A percentile compares a stretch with the other conserved stretches of the same genome.
Evolutionary conservation across 805 yeast genomes (phyloP).

Genomic region (Metschnikowia reukaufii): DNA sequence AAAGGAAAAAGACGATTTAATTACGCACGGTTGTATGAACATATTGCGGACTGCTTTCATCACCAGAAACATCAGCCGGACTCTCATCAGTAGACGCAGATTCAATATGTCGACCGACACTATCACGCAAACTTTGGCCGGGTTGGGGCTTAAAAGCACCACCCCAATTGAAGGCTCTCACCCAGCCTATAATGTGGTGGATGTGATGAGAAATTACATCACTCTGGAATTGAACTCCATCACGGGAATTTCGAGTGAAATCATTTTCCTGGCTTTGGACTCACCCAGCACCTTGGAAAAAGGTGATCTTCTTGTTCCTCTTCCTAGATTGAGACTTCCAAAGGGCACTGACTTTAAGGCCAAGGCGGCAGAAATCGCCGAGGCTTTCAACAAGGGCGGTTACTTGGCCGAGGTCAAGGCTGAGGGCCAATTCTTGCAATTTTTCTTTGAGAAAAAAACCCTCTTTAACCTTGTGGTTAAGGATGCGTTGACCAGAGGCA

Average conservation of each 20-base stretch:
- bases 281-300: conserved; percentile 82
- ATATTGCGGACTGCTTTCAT: conserved; percentile 8
- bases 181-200: conserved; percentile 80
- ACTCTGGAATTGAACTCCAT: conserved; percentile 71
- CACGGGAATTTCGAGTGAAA: conserved; percentile 64
- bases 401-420: conserved; percentile 71
- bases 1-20: neutral
- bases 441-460: conserved; percentile 69
- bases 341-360: conserved; percentile 81
- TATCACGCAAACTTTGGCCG: conserved; percentile 34
- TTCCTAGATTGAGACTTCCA: conserved; percentile 74
- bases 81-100: conserved; percentile 8
- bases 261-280: conserved; percentile 85
- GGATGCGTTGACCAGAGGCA: conserved; percentile 60
- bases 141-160: conserved; percentile 35
- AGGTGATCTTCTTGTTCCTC: conserved; percentile 90
- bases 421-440: conserved; percentile 89
- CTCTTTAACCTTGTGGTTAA: conserved; percentile 68
- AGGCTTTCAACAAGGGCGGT: conserved; percentile 68
- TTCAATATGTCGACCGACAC: conserved; percentile 25
- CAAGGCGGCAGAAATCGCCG: conserved; percentile 72
- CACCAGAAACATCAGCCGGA: conserved; percentile 1
- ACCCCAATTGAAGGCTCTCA: conserved; percentile 53
- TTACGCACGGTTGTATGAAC: conserved; percentile 9
- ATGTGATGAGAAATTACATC: conserved; percentile 86